phyloP scores from a whole-genome alignment of 2,329 filamentous ascomycete species.

The Epichloe gansuensis region DNA sequence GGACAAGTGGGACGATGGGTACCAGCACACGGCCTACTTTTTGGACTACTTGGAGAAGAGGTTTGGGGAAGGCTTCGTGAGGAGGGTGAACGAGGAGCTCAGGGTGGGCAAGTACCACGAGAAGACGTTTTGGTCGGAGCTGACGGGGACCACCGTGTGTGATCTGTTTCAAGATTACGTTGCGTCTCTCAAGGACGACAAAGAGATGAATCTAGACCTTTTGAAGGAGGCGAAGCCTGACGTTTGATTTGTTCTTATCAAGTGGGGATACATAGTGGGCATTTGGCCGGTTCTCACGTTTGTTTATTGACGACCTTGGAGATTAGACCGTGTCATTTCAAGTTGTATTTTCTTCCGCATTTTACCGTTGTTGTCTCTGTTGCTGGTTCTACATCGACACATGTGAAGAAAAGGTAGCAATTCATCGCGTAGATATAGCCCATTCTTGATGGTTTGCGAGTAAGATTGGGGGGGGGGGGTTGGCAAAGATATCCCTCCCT shows the following conservation, averaged over 20 bases:
- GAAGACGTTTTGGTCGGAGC: slow-evolving; percentile 50
- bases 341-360: no score
- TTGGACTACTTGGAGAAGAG: slow-evolving; percentile 68
- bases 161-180: slow-evolving; percentile 66
- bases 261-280: no score
- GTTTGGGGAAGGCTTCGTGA: slow-evolving; percentile 46
- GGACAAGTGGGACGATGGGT: slow-evolving; percentile 73
- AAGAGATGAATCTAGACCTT: background rate
- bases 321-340: no score
- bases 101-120: slow-evolving; percentile 50
- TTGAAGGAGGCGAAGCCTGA: background rate
- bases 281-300: no score
- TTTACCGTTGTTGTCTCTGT: no score
- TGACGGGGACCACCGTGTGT: slow-evolving; percentile 53
- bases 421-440: no score
- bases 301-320: no score
- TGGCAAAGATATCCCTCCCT: no score
- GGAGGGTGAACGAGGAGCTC: slow-evolving; percentile 55
- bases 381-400: no score
- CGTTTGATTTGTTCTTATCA: background rate
- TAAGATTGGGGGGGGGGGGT: no score
- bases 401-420: no score
- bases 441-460: no score
- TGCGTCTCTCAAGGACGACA: slow-evolving; percentile 2
- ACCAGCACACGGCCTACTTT: slow-evolving; percentile 86